phyloP scores from a whole-genome alignment of 1,284 basidiomycete species.

The Marasmius fiardii region DNA sequence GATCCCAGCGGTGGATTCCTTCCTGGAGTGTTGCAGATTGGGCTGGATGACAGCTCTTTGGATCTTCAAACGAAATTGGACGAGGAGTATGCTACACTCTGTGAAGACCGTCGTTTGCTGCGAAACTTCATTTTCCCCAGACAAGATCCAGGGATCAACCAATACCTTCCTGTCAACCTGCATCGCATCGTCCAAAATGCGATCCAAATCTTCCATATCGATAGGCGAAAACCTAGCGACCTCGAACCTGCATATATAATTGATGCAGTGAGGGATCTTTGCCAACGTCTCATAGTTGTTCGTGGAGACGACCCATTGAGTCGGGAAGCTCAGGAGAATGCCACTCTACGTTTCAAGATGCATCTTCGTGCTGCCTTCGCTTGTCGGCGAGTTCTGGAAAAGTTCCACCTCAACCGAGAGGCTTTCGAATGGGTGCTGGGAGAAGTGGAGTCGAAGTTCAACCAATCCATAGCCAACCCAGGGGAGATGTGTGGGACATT shows the following conservation, averaged over 20 bases:
- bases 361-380: conserved; percentile 89
- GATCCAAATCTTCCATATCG: conserved; percentile 96
- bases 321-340: conserved; percentile 81
- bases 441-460: conserved; percentile 95
- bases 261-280: conserved; percentile 71
- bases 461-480: conserved; percentile 86
- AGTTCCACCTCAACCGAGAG: conserved; percentile 82
- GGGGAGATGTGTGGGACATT: conserved; percentile 99
- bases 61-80: conserved; percentile 91
- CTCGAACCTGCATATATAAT: conserved; percentile 60
- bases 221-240: conserved; percentile 81
- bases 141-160: conserved; percentile 67
- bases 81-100: conserved; percentile 72
- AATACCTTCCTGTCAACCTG: conserved; percentile 91
- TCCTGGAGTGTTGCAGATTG: conserved; percentile 85
- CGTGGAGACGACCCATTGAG: conserved; percentile 82
- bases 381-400: conserved; percentile 80
- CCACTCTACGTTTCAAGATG: conserved; percentile 91
- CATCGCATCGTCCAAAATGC: conserved; percentile 95
- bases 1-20: conserved; percentile 76
- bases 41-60: conserved; percentile 87
- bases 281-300: conserved; percentile 76
- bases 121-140: conserved; percentile 86
- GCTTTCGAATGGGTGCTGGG: conserved; percentile 98
- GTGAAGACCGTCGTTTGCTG: conserved; percentile 73